Base-by-base conservation (phyloP, 768 basidiomycete species). In the Rubroboletus pulcherrimus region DNA sequence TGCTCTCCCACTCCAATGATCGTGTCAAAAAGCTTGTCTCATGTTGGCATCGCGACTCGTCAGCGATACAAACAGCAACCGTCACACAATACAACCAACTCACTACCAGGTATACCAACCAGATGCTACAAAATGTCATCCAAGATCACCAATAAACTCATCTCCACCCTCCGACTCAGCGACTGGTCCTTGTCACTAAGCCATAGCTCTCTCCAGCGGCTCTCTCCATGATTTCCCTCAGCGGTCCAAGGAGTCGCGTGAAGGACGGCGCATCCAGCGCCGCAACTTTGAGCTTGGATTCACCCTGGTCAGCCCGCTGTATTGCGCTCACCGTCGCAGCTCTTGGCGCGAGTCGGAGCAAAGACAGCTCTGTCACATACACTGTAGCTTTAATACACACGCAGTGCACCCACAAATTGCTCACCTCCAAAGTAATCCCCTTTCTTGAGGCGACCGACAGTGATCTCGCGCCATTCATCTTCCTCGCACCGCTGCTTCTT, bases 341-440 rank as follows among this genome's bases (percentile, higher is more conserved):
- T 45, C 96, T 89, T 15, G 94, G 93, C 40, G 88, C 90, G 12
- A 87, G 80, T 56, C 89, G 87, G 53, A 99, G 80, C 24, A 99
- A 77, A 7, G 96, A 93, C 11, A 99, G 78, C 72, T 99, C 96
- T 98, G 73, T 38, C 49, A 37, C 56, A 50, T 8, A 53, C 11
- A 21, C 40, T 24, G 69, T 47, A 63, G 50, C 37, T 14, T 42
- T 17, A 15, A 34, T 45, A 24, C 31, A 46, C 31, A 21, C 39
- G 4, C 40, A 31, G 7, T 26, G 40, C 26, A 43, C 19, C 39
- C 33, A n/a, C 31, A 37, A 12, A 49, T 56, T 8, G 50, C 85
- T 70, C 61, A 94, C 95, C 96, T 74, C 96, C 96, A 75, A 99
- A 99, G 78, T 98, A 99, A 70, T 99, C 95, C 7, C 96, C 96